Conservation (phyloP, 495 filamentous ascomycete genomes). For the Penicillium chermesinum region DNA sequence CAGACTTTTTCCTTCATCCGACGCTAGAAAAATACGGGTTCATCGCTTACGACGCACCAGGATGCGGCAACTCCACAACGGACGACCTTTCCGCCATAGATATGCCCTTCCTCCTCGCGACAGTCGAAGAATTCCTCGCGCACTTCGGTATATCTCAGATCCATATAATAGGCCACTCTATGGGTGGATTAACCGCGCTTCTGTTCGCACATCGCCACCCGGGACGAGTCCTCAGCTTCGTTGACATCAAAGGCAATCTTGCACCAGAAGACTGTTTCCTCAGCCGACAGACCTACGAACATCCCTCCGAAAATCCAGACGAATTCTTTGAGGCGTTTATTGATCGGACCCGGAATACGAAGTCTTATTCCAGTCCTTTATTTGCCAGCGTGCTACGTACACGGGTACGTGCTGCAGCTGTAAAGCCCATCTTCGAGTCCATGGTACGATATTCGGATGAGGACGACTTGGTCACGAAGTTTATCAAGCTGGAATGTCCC, state of each 20-base stretch:
- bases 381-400: conserved; percentile 22
- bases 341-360: conserved; percentile 11
- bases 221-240: conserved; percentile 21
- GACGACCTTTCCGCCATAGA: conserved; percentile 16
- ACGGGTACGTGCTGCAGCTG: conserved; percentile 15
- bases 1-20: conserved; percentile 18
- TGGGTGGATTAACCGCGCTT: conserved; percentile 26
- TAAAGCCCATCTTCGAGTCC: conserved; percentile 22
- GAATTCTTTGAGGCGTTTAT: conserved; percentile 25
- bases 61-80: conserved; percentile 20
- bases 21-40: conserved; percentile 15
- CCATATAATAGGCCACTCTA: conserved; percentile 28
- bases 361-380: conserved; percentile 14
- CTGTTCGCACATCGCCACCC: conserved; percentile 16
- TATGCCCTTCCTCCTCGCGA: conserved; percentile 28
- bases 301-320: conserved; percentile 14
- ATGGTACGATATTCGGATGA: conserved; percentile 27
- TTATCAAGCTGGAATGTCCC: conserved; percentile 17
- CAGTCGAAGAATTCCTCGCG: conserved; percentile 15
- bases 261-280: conserved; percentile 30
- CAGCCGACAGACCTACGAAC: conserved; percentile 24
- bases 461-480: conserved; percentile 17
- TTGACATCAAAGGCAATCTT: conserved; percentile 30
- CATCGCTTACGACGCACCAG: conserved; percentile 27
- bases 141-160: conserved; percentile 19